Conservation (phyloP, 495 filamentous ascomycete species). For the Pseudoneurospora amorphoporcata region DNA sequence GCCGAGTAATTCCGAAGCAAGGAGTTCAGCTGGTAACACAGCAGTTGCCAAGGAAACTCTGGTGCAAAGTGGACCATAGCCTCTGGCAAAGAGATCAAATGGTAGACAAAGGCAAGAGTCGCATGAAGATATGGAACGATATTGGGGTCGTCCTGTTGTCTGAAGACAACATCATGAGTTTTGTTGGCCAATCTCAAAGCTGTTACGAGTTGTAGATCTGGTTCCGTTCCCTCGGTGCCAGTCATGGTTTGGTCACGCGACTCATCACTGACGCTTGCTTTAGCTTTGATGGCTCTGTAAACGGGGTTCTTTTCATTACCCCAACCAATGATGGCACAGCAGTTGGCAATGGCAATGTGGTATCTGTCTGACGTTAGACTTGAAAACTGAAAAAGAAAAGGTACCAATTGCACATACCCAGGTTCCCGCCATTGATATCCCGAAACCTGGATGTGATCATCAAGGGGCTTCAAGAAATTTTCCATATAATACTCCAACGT, state of each 20-base stretch:
- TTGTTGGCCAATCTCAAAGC: conserved; percentile 18
- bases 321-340: conserved; percentile 30
- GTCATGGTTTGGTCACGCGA: conserved; percentile 11
- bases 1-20: conserved; percentile 36
- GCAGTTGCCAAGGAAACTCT: conserved; percentile 53
- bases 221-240: conserved; percentile 7
- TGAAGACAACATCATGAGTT: conserved; percentile 44
- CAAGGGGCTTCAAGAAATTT: conserved; percentile 44
- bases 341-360: conserved; percentile 43
- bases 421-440: conserved; percentile 53
- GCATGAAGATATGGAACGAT: conserved; percentile 59
- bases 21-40: conserved; percentile 57
- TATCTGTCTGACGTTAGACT: conserved; percentile 34
- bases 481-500: conserved; percentile 36
- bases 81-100: conserved; percentile 40
- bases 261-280: conserved; percentile 1
- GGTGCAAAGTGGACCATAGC: conserved; percentile 35
- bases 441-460: conserved; percentile 48
- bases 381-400: conserved; percentile 45
- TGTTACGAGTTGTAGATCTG: conserved; percentile 13
- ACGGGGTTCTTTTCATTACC: conserved; percentile 29
- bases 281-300: conserved; percentile 19
- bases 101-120: conserved; percentile 57
- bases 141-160: conserved; percentile 50
- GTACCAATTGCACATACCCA: conserved; percentile 31